A percentile compares a stretch with the other conserved stretches of the same genome.
Conservation (phyloP, 2,329 filamentous ascomycete species). For the Raffaelea deltoideospora region DNA sequence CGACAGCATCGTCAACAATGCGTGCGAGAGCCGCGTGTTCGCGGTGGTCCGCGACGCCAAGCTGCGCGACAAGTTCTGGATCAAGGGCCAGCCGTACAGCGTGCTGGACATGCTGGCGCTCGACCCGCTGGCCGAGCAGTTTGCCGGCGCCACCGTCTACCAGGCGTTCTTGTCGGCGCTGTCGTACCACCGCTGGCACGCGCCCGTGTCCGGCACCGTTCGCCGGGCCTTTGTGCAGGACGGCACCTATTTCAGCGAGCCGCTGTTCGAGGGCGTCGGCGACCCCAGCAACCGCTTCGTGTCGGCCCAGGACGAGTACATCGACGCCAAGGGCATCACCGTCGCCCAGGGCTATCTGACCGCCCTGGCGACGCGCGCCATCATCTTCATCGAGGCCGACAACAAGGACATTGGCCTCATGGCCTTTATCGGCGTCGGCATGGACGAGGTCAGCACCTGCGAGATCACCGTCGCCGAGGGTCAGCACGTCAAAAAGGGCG, state of each 20-base stretch:
- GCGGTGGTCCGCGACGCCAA: conserved; percentile 33
- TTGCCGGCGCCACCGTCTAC: conserved; percentile 51
- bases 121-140: conserved; percentile 35
- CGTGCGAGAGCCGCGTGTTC: conserved; percentile 49
- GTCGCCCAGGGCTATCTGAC: conserved; percentile 52
- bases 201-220: conserved; percentile 48
- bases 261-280: conserved; percentile 20
- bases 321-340: conserved; percentile 26
- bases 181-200: conserved; percentile 59
- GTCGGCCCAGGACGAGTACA: conserved; percentile 15
- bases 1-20: conserved; percentile 38
- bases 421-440: conserved; percentile 56
- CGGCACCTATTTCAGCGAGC: conserved; percentile 55
- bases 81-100: conserved; percentile 55
- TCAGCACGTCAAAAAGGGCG: conserved; percentile 51
- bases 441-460: conserved; percentile 63
- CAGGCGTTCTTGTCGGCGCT: conserved; percentile 54
- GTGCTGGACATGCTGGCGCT: conserved; percentile 46
- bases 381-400: conserved; percentile 58
- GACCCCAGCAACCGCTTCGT: conserved; percentile 7
- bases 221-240: conserved; percentile 40
- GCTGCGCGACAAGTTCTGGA: conserved; percentile 48
- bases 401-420: conserved; percentile 52
- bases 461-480: conserved; percentile 55
- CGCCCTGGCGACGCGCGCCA: conserved; percentile 49